Conservation (phyloP, 257 asterid species). For the Solanum pimpinellifolium region DNA sequence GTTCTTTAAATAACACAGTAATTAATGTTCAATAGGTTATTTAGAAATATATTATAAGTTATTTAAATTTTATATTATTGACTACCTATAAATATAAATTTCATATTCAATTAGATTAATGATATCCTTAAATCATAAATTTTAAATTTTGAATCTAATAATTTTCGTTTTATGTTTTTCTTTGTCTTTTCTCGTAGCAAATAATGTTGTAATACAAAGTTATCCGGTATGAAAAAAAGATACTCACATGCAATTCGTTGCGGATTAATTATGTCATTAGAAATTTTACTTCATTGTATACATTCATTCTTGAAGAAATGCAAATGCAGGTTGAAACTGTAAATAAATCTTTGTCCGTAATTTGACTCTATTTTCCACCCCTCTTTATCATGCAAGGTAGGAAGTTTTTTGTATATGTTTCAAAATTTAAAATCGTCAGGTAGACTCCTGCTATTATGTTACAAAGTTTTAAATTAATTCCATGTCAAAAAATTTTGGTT, state of each 20-base stretch:
- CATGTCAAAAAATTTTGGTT: background rate
- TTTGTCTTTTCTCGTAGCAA: background rate
- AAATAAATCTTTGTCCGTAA: background rate
- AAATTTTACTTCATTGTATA: background rate
- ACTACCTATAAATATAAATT: background rate
- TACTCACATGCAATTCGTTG: background rate
- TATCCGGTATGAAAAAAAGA: background rate
- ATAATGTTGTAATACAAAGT: background rate
- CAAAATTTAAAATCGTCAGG: rapidly evolving
- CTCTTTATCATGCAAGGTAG: background rate
- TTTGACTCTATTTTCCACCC: no score
- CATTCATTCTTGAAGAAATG: background rate
- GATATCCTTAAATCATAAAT: rapidly evolving
- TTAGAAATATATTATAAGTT: background rate
- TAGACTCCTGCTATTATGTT: background rate
- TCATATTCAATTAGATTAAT: background rate
- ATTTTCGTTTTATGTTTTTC: no score
- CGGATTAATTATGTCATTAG: background rate
- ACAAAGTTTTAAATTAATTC: background rate
- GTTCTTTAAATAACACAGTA: background rate
- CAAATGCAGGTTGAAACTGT: background rate
- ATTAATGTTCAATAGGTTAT: background rate
- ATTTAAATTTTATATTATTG: background rate
- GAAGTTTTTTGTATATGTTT: background rate
- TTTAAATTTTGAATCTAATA: background rate